Evolutionary conservation across 2,329 filamentous ascomycete species (phyloP).

Genomic region (Bipolaris sorokiniana): DNA sequence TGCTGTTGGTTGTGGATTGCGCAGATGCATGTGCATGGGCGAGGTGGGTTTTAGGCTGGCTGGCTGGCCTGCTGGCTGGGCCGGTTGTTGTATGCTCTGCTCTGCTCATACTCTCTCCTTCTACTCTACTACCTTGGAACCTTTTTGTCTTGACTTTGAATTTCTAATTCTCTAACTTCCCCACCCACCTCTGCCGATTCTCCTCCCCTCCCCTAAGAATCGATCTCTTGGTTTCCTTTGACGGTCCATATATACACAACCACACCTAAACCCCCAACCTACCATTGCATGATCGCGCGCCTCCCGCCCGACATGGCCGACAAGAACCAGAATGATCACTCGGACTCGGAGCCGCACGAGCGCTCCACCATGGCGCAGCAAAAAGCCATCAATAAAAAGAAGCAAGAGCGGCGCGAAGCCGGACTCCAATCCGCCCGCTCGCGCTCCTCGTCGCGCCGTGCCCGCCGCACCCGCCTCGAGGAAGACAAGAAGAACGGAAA

Average conservation of each 20-base stretch:
- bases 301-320: conserved; percentile 41
- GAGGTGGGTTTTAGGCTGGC: too few species aligned
- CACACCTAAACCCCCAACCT: background rate
- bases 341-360: conserved; percentile 45
- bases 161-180: background rate
- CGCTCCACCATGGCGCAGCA: conserved; percentile 56
- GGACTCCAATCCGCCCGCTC: conserved; percentile 53
- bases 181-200: background rate
- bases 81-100: too few species aligned
- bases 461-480: conserved; percentile 55
- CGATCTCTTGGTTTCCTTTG: background rate
- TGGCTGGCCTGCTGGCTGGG: too few species aligned
- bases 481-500: conserved; percentile 55
- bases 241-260: background rate
- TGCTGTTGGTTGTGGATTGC: too few species aligned
- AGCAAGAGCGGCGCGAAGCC: conserved; percentile 47
- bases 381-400: conserved; percentile 52
- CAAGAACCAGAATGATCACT: conserved; percentile 29
- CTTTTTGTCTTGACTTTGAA: conserved; percentile 5
- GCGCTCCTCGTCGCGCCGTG: conserved; percentile 55
- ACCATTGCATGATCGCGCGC: conserved; percentile 27
- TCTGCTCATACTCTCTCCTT: too few species aligned
- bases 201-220: background rate
- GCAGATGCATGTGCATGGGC: too few species aligned
- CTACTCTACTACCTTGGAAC: too few species aligned